phyloP scores from a whole-genome alignment of 2,329 filamentous ascomycete genomes.

The Alternaria brassicae region DNA sequence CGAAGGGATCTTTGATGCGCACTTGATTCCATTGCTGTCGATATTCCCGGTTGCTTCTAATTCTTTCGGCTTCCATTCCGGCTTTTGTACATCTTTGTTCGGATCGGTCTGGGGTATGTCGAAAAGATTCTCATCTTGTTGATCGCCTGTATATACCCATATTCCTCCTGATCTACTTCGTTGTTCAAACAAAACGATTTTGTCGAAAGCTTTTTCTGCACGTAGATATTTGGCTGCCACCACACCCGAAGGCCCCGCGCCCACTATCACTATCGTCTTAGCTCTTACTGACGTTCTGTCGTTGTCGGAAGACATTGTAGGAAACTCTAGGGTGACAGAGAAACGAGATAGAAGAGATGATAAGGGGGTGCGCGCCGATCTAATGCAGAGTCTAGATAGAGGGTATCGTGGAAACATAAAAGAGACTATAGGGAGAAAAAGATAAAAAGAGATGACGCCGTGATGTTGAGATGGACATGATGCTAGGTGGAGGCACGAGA shows the following conservation, averaged over 20 bases:
- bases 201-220: constrained; percentile 73
- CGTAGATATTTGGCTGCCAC: constrained; percentile 78
- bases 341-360: background rate
- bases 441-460: background rate
- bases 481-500: constrained; percentile 13
- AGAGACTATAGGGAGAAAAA: background rate
- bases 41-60: background rate
- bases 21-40: background rate
- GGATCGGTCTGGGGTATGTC: constrained; percentile 72
- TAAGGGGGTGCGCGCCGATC: background rate
- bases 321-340: background rate
- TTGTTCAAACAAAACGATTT: constrained; percentile 83
- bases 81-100: constrained; percentile 67
- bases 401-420: background rate
- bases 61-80: constrained; percentile 56
- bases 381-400: background rate
- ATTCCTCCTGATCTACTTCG: constrained; percentile 78
- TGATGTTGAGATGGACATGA: background rate
- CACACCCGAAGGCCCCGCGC: constrained; percentile 81
- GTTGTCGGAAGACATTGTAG: constrained; percentile 16
- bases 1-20: constrained; percentile 54
- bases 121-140: constrained; percentile 56
- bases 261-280: constrained; percentile 75
- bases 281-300: constrained; percentile 50
- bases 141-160: constrained; percentile 76